Evolutionary conservation across 495 filamentous ascomycete genomes (phyloP).

Genomic region (Aspergillus biplanus): DNA sequence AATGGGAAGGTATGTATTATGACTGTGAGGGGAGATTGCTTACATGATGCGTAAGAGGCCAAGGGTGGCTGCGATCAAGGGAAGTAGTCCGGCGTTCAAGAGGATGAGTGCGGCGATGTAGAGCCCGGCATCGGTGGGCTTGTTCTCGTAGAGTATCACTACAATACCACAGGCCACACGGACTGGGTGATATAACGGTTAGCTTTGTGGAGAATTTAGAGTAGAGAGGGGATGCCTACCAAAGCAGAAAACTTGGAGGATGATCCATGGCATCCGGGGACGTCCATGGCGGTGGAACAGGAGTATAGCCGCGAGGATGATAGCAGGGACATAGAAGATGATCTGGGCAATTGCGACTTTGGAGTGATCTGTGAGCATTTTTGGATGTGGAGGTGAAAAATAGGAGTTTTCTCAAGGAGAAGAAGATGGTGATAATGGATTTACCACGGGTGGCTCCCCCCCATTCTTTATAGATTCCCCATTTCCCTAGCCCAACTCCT

Average conservation of each 20-base stretch:
- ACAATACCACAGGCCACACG: slow-evolving; percentile 28
- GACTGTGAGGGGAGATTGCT: slow-evolving; percentile 7
- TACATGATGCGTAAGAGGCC: slow-evolving; percentile 36
- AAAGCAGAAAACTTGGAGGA: slow-evolving; percentile 24
- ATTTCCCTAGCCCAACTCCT: background rate
- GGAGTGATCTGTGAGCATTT: slow-evolving; percentile 31
- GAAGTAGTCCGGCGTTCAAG: slow-evolving; percentile 32
- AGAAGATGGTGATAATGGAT: background rate
- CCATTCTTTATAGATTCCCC: background rate
- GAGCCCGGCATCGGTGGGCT: slow-evolving; percentile 22
- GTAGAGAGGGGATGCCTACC: background rate
- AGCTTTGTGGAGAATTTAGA: background rate
- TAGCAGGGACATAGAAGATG: slow-evolving; percentile 30
- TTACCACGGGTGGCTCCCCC: background rate
- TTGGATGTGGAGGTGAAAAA: background rate
- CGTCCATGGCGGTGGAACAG: slow-evolving; percentile 26
- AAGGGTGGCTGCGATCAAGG: slow-evolving; percentile 31
- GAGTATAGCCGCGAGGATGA: slow-evolving; percentile 19
- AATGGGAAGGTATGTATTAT: background rate
- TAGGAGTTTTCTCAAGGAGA: background rate
- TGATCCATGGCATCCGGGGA: slow-evolving; percentile 28
- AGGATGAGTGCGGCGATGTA: slow-evolving; percentile 30
- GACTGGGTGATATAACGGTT: slow-evolving; percentile 14
- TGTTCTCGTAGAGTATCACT: slow-evolving; percentile 27
- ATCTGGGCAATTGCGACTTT: slow-evolving; percentile 32